Base-by-base conservation (phyloP, 768 basidiomycete genomes). In the Rhodotorula graminis region DNA sequence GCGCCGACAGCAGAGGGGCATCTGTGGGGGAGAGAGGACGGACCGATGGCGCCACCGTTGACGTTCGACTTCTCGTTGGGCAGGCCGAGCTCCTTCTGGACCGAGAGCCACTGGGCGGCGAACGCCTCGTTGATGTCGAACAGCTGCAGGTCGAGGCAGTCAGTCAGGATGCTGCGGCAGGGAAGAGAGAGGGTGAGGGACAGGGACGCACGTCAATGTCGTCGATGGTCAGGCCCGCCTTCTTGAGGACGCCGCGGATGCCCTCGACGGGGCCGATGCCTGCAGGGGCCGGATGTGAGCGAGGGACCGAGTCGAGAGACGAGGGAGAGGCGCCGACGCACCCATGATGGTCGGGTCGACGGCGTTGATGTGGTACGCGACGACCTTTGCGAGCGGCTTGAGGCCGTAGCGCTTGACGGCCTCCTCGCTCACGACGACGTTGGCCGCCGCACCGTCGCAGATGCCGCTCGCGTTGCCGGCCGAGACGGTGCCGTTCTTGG, bases 291-390 rank as follows among this genome's bases (percentile, higher is more conserved):
- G n/a, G n/a, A n/a, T n/a, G n/a, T n/a, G n/a, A n/a, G n/a, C n/a
- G n/a, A n/a, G n/a, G n/a, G n/a, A n/a, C n/a, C n/a, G n/a, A n/a
- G n/a, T n/a, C n/a, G n/a, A n/a, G n/a, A n/a, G n/a, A n/a, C n/a
- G n/a, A n/a, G 3, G 57, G 14, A 46, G 37, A 18, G 47, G 53
- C 44, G 18, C 12, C 0, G n/a, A 55, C 73, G 49, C 19, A 75
- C 74, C 82, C 82, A 83, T 83, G 61, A 82, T 78, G 58, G 79
- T 81, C 42, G 82, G 82, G 67, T 82, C 82, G 58, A 82, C 82
- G 18, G 82, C 82, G 49, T 78, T 79, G 73, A 82, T 80, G 58
- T 81, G 80, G 71, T 81, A 82, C n/a, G 74, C 74, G 25, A 82
- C 77, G 27, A 83, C 76, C 67, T 77, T 78, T 23, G 80, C 82